Conservation (phyloP, 768 basidiomycete genomes). For the Psilocybe subaeruginosa region DNA sequence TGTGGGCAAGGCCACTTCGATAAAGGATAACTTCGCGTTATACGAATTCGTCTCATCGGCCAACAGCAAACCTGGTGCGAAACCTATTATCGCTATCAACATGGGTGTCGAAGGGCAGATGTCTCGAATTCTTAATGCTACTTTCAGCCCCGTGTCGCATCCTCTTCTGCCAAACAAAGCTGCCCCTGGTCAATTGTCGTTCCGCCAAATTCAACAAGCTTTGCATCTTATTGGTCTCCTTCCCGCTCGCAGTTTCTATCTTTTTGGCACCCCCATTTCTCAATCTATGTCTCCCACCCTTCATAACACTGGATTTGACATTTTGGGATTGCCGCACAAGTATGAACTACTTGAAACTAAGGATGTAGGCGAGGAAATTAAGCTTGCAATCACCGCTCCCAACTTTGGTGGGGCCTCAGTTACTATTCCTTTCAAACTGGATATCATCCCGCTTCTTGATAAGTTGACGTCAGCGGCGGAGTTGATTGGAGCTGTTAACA, state of each 20-base stretch:
- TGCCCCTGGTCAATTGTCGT: slow-evolving; percentile 93
- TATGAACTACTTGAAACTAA: slow-evolving; percentile 82
- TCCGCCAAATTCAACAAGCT: slow-evolving; percentile 82
- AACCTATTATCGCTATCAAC: slow-evolving; percentile 93
- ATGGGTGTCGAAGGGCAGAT: slow-evolving; percentile 91
- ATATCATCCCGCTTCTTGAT: slow-evolving; percentile 85
- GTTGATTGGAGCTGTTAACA: slow-evolving; percentile 94
- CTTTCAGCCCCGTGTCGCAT: slow-evolving; percentile 91
- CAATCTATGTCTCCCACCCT: slow-evolving; percentile 92
- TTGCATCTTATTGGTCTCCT: slow-evolving; percentile 81
- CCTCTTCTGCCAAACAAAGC: slow-evolving; percentile 82
- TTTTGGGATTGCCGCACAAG: slow-evolving; percentile 81
- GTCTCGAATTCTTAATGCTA: slow-evolving; percentile 84
- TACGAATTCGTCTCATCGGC: slow-evolving; percentile 66
- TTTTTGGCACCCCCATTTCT: slow-evolving; percentile 88
- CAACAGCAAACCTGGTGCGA: slow-evolving; percentile 47
- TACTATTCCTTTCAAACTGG: slow-evolving; percentile 94
- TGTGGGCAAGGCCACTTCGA: slow-evolving; percentile 76
- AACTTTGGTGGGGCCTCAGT: slow-evolving; percentile 96
- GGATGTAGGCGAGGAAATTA: slow-evolving; percentile 66
- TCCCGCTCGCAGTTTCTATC: slow-evolving; percentile 74
- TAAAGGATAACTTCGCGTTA: slow-evolving; percentile 82
- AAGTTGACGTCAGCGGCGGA: slow-evolving; percentile 78
- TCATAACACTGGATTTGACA: slow-evolving; percentile 86
- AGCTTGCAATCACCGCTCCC: slow-evolving; percentile 58